Percentiles rank a stretch among this genome's conserved stretches.
Evolutionary conservation across 2,329 filamentous ascomycete genomes (phyloP).

Genomic region (Aspergillus sp.): DNA sequence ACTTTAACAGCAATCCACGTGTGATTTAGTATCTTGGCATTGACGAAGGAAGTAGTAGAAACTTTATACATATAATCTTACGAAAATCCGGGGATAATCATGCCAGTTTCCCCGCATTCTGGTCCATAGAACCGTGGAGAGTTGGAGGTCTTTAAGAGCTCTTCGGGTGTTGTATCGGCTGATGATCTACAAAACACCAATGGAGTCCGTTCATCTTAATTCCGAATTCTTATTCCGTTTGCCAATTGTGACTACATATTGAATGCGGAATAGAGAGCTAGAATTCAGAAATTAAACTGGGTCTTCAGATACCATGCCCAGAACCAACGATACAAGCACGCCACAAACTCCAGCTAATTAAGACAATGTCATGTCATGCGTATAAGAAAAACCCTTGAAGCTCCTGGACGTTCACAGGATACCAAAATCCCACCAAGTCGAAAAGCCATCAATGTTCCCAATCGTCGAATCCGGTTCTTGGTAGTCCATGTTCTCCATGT

Average conservation of each 20-base stretch:
- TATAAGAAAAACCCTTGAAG: too few relatives aligned
- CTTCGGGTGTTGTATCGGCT: too few relatives aligned
- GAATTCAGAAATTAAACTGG: too few relatives aligned
- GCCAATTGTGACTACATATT: too few relatives aligned
- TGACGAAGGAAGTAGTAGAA: neutral
- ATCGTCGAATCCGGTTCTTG: conserved; percentile 25
- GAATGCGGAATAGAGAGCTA: too few relatives aligned
- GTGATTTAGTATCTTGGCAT: neutral
- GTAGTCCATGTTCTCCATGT: conserved; percentile 31
- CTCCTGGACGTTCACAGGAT: conserved; percentile 19
- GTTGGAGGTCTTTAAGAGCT: neutral
- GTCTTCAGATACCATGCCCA: too few relatives aligned
- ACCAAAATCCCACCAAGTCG: conserved; percentile 37
- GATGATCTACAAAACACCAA: too few relatives aligned
- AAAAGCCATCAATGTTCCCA: conserved; percentile 32
- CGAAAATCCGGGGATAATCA: neutral
- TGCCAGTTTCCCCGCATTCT: neutral
- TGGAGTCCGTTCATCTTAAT: too few relatives aligned
- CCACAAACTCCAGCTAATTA: too few relatives aligned
- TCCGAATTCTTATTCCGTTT: too few relatives aligned
- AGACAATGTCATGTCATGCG: too few relatives aligned
- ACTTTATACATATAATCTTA: neutral
- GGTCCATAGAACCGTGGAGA: neutral
- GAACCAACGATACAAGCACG: too few relatives aligned
- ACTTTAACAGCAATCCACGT: neutral